Conservation (phyloP, 1,284 basidiomycete species). For the Pseudozyma sp. region DNA sequence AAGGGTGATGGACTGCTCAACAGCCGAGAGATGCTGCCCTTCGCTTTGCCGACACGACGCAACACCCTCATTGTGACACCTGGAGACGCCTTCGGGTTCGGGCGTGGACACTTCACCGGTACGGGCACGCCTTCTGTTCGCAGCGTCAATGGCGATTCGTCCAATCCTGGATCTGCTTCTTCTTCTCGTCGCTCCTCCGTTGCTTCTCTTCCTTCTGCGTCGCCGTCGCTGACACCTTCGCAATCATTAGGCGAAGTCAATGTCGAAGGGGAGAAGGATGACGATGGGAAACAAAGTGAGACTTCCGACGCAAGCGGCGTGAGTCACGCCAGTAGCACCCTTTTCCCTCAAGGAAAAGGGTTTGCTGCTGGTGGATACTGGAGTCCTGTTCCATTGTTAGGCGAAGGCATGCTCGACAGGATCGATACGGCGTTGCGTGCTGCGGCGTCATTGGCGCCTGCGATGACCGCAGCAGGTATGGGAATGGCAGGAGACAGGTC, state of each 20-base stretch:
- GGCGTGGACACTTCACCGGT: slow-evolving; percentile 60
- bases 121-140: slow-evolving; percentile 57
- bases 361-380: slow-evolving; percentile 56
- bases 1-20: slow-evolving; percentile 73
- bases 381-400: slow-evolving; percentile 57
- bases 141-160: slow-evolving; percentile 38
- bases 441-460: slow-evolving; percentile 19
- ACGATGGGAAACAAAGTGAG: slow-evolving; percentile 25
- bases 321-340: slow-evolving; percentile 31
- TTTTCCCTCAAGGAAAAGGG: slow-evolving; percentile 59
- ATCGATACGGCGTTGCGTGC: slow-evolving; percentile 43
- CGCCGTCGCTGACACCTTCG: not conserved
- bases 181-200: slow-evolving; percentile 32
- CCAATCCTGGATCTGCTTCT: slow-evolving; percentile 12
- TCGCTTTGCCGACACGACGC: slow-evolving; percentile 83
- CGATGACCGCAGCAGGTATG: not conserved
- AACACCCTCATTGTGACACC: slow-evolving; percentile 77
- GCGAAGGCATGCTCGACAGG: slow-evolving; percentile 51
- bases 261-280: not conserved
- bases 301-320: slow-evolving; percentile 25
- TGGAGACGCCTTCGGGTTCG: slow-evolving; percentile 71
- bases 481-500: not conserved
- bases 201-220: slow-evolving; percentile 9
- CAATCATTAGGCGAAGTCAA: not conserved
- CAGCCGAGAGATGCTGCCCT: slow-evolving; percentile 89